A percentile compares a stretch with the other conserved stretches of the same genome.
These are phyloP conservation scores for Corinectria fuckeliana DNA, from an alignment of 2,329 filamentous ascomycete species.

Conservation along the genomic window DNA sequence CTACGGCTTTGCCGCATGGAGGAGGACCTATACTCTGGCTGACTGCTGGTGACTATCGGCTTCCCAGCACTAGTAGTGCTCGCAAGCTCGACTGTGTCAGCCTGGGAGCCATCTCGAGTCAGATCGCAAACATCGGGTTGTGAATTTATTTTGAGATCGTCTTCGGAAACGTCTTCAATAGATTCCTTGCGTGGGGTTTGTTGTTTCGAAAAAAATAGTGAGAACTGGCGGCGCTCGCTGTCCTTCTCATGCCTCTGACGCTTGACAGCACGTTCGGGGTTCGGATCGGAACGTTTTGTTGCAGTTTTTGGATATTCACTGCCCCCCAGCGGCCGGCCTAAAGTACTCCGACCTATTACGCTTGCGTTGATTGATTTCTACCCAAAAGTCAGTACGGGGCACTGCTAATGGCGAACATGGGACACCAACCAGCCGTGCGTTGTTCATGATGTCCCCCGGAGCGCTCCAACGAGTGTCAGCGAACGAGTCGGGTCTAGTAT, in stretches of 20 bases:
- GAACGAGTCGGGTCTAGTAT: conserved; percentile 14
- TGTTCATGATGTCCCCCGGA: conserved; percentile 32
- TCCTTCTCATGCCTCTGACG: conserved; percentile 26
- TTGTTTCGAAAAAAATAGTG: neutral
- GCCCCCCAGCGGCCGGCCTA: conserved; percentile 10
- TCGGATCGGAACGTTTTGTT: neutral
- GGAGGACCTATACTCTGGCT: conserved; percentile 32
- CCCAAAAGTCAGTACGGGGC: conserved; percentile 18
- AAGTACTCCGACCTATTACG: conserved; percentile 30
- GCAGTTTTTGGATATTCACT: neutral
- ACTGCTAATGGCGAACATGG: neutral
- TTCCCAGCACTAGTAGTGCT: conserved; percentile 26
- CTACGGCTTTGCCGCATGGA: conserved; percentile 11
- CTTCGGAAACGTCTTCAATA: conserved; percentile 20
- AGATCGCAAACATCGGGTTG: conserved; percentile 22
- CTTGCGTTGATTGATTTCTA: conserved; percentile 35
- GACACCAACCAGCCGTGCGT: conserved; percentile 33
- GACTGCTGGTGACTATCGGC: conserved; percentile 10
- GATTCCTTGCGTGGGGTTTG: conserved; percentile 5
- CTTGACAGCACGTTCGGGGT: conserved; percentile 29
- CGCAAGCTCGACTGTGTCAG: conserved; percentile 23
- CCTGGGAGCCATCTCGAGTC: conserved; percentile 29
- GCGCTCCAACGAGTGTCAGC: conserved; percentile 36
- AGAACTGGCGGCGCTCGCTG: neutral
- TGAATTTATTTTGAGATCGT: neutral